Conservation (phyloP, 805 yeast species). For the Sungouiella blattae region DNA sequence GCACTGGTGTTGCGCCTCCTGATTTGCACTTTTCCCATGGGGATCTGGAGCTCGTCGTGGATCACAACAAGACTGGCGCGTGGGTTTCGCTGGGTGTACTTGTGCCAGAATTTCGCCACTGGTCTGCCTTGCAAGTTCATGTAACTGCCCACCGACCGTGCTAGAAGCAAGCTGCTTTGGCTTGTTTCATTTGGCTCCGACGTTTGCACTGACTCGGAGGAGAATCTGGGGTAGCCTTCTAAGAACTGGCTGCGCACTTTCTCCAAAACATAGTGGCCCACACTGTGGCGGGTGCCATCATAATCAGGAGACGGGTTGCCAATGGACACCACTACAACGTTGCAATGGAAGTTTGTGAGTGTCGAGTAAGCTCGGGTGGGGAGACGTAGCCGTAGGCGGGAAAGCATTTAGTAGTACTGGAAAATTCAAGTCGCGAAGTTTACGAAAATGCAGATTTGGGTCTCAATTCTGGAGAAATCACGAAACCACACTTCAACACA, state of each 20-base stretch:
- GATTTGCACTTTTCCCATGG: constrained; percentile 62
- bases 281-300: constrained; percentile 68
- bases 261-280: constrained; percentile 60
- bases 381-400: neutral
- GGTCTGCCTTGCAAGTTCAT: constrained; percentile 76
- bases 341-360: neutral
- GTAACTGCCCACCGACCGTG: constrained; percentile 49
- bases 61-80: constrained; percentile 49
- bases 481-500: no score
- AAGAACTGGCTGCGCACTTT: constrained; percentile 18
- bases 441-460: no score
- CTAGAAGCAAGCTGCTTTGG: constrained; percentile 30
- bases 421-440: no score
- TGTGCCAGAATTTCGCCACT: constrained; percentile 46
- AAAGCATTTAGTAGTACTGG: no score
- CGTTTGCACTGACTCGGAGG: neutral
- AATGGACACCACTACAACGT: constrained; percentile 36
- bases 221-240: constrained; percentile 1
- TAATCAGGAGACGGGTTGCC: constrained; percentile 76
- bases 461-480: no score
- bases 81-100: constrained; percentile 17
- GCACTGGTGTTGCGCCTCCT: constrained; percentile 58
- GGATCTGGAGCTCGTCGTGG: constrained; percentile 75
- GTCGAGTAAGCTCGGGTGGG: neutral
- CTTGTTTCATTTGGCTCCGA: constrained; percentile 2